Evolutionary conservation across 352 stramenopile genomes (phyloP).

Genomic region (Halophytophthora polymorphica): DNA sequence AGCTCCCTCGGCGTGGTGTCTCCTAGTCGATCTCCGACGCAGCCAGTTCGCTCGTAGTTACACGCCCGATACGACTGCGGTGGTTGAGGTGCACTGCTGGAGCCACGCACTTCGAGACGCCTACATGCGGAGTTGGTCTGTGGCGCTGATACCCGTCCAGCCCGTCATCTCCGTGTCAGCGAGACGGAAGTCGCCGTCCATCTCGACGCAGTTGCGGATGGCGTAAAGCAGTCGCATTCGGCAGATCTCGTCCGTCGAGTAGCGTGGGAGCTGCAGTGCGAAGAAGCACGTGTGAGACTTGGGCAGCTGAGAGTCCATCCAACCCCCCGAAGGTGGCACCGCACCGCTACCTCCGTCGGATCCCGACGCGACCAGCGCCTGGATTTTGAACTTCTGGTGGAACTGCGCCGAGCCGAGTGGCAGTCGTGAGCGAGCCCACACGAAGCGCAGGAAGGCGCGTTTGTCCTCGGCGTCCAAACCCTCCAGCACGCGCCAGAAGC

Average conservation of each 20-base stretch:
- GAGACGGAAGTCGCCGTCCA: slow-evolving; percentile 87
- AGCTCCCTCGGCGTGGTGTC: too few species aligned
- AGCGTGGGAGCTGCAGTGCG: slow-evolving; percentile 70
- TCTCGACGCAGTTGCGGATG: slow-evolving; percentile 85
- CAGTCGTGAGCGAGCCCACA: slow-evolving; percentile 75
- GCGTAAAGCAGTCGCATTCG: slow-evolving; percentile 70
- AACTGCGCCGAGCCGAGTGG: slow-evolving; percentile 62
- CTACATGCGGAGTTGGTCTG: slow-evolving; percentile 62
- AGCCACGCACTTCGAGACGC: too few species aligned
- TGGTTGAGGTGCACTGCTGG: too few species aligned
- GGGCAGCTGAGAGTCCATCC: slow-evolving; percentile 64
- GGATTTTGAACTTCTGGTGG: slow-evolving; percentile 87
- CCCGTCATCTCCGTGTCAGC: slow-evolving; percentile 80
- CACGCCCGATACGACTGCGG: too few species aligned
- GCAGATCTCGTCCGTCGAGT: slow-evolving; percentile 77
- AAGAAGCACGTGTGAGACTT: slow-evolving; percentile 91
- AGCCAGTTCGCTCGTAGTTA: too few species aligned
- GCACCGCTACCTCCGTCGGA: slow-evolving; percentile 7
- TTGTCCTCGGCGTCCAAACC: slow-evolving; percentile 63
- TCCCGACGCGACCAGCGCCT: slow-evolving; percentile 39
- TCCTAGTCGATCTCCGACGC: too few species aligned
- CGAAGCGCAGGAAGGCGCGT: slow-evolving; percentile 75
- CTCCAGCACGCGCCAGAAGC: slow-evolving; percentile 76
- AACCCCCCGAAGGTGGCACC: slow-evolving; percentile 3
- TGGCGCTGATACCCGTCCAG: slow-evolving; percentile 62